Base-by-base conservation (phyloP, 805 yeast genomes). In the Metschnikowia vanudenii region DNA sequence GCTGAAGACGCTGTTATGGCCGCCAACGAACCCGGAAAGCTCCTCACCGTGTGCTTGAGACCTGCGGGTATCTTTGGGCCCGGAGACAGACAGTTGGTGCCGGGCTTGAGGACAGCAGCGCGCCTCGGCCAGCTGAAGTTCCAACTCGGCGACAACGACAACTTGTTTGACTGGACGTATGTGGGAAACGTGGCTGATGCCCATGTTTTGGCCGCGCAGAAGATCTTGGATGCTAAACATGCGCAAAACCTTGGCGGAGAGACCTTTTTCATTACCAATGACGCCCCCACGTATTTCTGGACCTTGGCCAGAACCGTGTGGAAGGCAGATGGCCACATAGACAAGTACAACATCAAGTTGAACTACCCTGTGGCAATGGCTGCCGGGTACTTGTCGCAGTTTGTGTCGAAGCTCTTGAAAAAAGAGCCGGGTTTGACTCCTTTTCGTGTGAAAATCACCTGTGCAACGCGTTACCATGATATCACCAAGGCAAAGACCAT, bases 1-100 rank as follows among this genome's bases (percentile, higher is more conserved):
- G 99, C 97, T 0, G 99, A 94, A 67, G 76, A 75, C 14, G 78
- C 82, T 69, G 96, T 90, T 2, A 74, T 91, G 60, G 69, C 78
- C 17, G 87, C 96, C 14, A 87, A 89, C 64, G 78, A 79, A 39
- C 64, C 69, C 1, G 70, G 74, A 12, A 73, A 72, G 1, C 78
- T 91, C 53, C 69, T 77, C 40, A 94, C 99, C 0, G 85, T 88
- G 31, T 94, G 97, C 1, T 68, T 94, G 40, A 80, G 99, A 52
- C 99, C 99, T 1, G 97, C 99, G 1, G 99, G 99, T 33, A 90
- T 94, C 39, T 94, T 94, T 71, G 99, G 99, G 4, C 99, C 98
- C 5, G 98, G 99, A 37, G 99, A 94, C 65, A 81, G 99, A 50
- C 99, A 94, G 65, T 71, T 94, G 60, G 94, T 94, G 38, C 99